A percentile compares a stretch with the other conserved stretches of the same genome.
Evolutionary conservation across 2,329 filamentous ascomycete species (phyloP).

Genomic region (Aureobasidium sp.): DNA sequence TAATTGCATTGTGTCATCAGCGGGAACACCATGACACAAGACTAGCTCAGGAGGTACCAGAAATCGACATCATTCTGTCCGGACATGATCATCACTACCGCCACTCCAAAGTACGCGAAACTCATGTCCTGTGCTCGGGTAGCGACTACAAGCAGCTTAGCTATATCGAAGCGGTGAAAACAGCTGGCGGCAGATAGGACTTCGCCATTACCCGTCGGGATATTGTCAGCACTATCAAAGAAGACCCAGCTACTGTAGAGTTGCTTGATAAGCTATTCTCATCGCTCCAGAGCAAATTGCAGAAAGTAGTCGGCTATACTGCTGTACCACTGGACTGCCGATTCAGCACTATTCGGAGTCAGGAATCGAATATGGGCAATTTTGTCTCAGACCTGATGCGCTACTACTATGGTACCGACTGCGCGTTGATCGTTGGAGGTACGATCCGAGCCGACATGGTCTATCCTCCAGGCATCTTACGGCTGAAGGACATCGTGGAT

Average conservation of each 20-base stretch:
- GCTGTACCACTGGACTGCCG: slow-evolving; percentile 74
- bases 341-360: slow-evolving; percentile 70
- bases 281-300: slow-evolving; percentile 65
- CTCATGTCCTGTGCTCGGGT: slow-evolving; percentile 77
- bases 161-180: slow-evolving; percentile 61
- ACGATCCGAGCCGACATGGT: slow-evolving; percentile 85
- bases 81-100: slow-evolving; percentile 87
- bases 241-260: slow-evolving; percentile 52
- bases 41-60: slow-evolving; percentile 60
- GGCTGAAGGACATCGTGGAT: slow-evolving; percentile 73
- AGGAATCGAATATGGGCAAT: slow-evolving; percentile 80
- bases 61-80: slow-evolving; percentile 78
- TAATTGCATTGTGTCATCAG: slow-evolving; percentile 77
- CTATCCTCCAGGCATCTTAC: slow-evolving; percentile 70
- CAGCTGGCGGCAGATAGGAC: slow-evolving; percentile 56
- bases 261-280: slow-evolving; percentile 63
- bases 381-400: slow-evolving; percentile 91
- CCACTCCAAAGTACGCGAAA: slow-evolving; percentile 68
- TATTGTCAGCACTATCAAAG: slow-evolving; percentile 57
- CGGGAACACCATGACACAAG: slow-evolving; percentile 86
- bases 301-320: slow-evolving; percentile 78
- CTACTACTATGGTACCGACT: slow-evolving; percentile 71
- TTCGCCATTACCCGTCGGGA: slow-evolving; percentile 71
- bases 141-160: slow-evolving; percentile 90
- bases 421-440: slow-evolving; percentile 73